Base-by-base conservation (phyloP, 75 land plant genomes). In the Cunninghamia lanceolata region DNA sequence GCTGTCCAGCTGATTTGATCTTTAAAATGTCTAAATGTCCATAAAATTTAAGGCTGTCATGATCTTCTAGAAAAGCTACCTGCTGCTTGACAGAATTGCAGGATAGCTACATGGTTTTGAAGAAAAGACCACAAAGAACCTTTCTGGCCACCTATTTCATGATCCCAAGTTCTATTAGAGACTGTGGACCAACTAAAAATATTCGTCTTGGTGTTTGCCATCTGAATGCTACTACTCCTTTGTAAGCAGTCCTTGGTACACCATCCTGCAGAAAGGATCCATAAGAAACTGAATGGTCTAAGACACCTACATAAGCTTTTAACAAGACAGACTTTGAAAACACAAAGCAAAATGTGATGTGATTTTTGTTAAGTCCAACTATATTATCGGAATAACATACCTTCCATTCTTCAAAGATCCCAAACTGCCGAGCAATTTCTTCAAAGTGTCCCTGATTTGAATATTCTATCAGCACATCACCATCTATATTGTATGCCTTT, bases 321-420 rank as follows among this genome's bases (percentile, higher is more conserved):
- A 8, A 28, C 4, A 80, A 45, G 15, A 82, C 15, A 16, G 32
- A 39, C 39, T 10, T 54, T 76, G 82, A 17, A 56, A 19, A 85
- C 21, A 13, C 28, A 39, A 45, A 84, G 14, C 35, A 71, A 73
- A 38, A 54, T 47, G 82, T 7, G 34, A 35, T 47, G 30, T 19
- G 16, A 43, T 82, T 66, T 14, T 66, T 35, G 28, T 70, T 11
- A 73, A 82, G 45, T 38, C 30, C 32, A 38, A 45, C 53, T 32
- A 15, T 25, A 13, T 71, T 21, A 35, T 77, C 8, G 73, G 35
- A 19, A 85, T n/a, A 1, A 53, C 5, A 9, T 85, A 90, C 99
- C 97, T 98, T 98, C 99, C 99, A 98, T 86, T 98, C 99, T 84
- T 95, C 91, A 91, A 98, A 98, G 52, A 98, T 93, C 59, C 99